Base-by-base conservation (phyloP, 805 yeast species). In the Yamadazyma sp. region DNA sequence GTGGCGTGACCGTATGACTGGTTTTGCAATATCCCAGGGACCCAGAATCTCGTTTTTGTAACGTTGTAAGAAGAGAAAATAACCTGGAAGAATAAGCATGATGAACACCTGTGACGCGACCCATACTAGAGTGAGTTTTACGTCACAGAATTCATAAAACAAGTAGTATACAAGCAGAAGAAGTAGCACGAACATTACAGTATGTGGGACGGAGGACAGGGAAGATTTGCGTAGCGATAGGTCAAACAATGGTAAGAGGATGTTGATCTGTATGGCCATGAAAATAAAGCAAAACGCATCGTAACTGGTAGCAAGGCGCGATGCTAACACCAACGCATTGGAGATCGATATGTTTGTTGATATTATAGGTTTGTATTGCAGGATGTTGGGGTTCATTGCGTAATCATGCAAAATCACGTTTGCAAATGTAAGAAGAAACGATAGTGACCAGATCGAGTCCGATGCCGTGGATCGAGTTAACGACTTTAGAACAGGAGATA, bases 401-500 rank as follows among this genome's bases (percentile, higher is more conserved):
- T 84, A 82, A 59, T 86, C 86, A 53, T 82, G 80, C 49, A 80
- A 70, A 17, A 81, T 53, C 3, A 89, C 63, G 50, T 88, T 88
- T 29, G 80, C 64, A 8, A 87, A 49, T 21, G 85, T 80, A 11
- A 93, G 66, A 80, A 96, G 83, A 32, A 82, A 79, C 6, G 95
- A 78, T 4, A 93, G 60, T 0, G 95, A 89, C 97, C 98, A 91
- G 42, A 93, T 88, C 11, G 96, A 87, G 63, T 93, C 98, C 0
- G 93, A 83, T 0, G 96, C 79, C 0, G 96, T 88, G 0, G 96
- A 84, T 50, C 80, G 78, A 0, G 96, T 88, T 28, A 93, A 70
- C 0, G 96, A 88, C 49, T 86, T 84, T 34, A 93, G 71, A 1
- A 93, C 91, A 0, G 99, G 99, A 0, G 97, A 84, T 28, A 91